Percentiles rank a stretch among this genome's conserved stretches.
phyloP scores from a whole-genome alignment of 495 filamentous ascomycete genomes.

The Penicillium manginii region DNA sequence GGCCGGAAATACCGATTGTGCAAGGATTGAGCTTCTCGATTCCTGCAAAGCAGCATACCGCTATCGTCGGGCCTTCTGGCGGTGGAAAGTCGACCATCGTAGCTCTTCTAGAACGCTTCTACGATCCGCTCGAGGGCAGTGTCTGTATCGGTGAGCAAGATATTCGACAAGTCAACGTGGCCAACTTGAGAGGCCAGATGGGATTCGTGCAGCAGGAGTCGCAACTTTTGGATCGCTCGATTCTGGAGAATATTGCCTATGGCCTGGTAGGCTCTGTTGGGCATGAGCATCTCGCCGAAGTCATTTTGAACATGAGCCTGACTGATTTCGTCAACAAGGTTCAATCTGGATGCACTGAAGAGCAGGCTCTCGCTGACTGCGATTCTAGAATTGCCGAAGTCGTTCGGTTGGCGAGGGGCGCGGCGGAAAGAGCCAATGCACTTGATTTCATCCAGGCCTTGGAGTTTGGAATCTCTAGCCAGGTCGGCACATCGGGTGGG shows the following conservation, averaged over 20 bases:
- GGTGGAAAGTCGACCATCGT: constrained; percentile 83
- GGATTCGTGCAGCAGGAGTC: neutral
- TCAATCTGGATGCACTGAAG: neutral
- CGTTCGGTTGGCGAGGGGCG: neutral
- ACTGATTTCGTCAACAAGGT: neutral
- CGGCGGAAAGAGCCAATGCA: constrained; percentile 66
- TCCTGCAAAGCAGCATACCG: constrained; percentile 72
- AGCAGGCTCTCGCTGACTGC: neutral
- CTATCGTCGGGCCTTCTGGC: constrained; percentile 77
- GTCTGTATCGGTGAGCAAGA: constrained; percentile 63
- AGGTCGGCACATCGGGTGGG: constrained; percentile 70
- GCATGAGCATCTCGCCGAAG: neutral
- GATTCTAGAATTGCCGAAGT: neutral
- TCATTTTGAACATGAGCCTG: neutral
- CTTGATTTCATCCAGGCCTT: constrained; percentile 21
- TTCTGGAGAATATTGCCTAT: neutral
- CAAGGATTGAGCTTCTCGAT: constrained; percentile 69
- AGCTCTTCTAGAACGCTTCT: constrained; percentile 79
- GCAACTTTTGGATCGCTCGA: neutral
- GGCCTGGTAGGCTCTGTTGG: neutral
- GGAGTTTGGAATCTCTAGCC: neutral
- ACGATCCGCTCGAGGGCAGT: constrained; percentile 68
- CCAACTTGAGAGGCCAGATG: neutral
- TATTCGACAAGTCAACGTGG: constrained; percentile 68
- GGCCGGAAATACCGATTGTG: constrained; percentile 74